These are phyloP conservation scores for Salvia hispanica DNA, from an alignment of 257 asterid species.

Conservation along the genomic window DNA sequence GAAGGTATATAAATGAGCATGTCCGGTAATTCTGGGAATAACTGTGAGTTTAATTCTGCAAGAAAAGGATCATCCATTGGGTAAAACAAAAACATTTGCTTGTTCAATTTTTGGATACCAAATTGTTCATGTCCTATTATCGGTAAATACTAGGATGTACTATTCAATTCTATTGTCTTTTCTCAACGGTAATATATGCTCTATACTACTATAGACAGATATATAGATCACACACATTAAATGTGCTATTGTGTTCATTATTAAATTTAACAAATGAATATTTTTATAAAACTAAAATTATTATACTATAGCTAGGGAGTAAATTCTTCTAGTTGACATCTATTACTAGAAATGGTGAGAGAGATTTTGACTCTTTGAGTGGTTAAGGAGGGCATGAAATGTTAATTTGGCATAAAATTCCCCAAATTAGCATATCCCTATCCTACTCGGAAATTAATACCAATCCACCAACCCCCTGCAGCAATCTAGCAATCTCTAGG, in stretches of 20 bases:
- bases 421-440: not conserved
- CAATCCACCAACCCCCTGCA: not conserved
- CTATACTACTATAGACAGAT: too few species aligned
- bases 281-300: too few species aligned
- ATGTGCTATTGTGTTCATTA: too few species aligned
- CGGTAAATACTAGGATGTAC: not conserved
- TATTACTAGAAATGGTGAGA: too few species aligned
- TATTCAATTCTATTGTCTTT: not conserved
- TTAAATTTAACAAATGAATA: too few species aligned
- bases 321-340: too few species aligned
- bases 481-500: not conserved
- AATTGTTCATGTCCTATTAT: not conserved
- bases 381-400: not conserved
- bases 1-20: conserved; percentile 17
- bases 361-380: too few species aligned
- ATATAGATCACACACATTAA: too few species aligned
- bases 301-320: too few species aligned
- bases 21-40: conserved; percentile 5
- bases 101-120: not conserved
- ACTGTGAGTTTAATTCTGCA: conserved; percentile 22
- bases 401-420: not conserved
- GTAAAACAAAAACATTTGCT: not conserved
- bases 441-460: conserved; percentile 12
- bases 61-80: conserved; percentile 1
- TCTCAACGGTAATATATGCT: conserved; percentile 2